A percentile compares a stretch with the other conserved stretches of the same genome.
phyloP scores from a whole-genome alignment of 768 basidiomycete species.

The Crepidotus variabilis region DNA sequence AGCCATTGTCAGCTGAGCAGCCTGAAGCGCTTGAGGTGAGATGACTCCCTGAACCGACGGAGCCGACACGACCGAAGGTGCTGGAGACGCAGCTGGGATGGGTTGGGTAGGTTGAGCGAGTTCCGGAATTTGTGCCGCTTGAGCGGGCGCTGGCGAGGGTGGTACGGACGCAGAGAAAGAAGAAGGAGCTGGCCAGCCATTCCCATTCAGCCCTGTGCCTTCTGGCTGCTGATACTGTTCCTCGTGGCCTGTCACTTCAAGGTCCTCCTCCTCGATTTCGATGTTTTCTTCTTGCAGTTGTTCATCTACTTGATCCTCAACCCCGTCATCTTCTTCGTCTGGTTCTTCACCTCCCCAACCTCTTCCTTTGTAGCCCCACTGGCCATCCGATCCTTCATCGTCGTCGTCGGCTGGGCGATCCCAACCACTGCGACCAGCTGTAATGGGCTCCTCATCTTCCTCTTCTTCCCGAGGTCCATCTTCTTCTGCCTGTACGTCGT shows the following conservation, averaged over 20 bases:
- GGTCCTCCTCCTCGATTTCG: background rate
- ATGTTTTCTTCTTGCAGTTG: background rate
- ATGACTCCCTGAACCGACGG: background rate
- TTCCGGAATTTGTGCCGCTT: too few relatives aligned
- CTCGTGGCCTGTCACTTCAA: background rate
- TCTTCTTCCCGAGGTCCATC: background rate
- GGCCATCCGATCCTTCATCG: background rate
- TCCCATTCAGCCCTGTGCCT: background rate
- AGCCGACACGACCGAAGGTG: too few relatives aligned
- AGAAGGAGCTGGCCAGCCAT: too few relatives aligned
- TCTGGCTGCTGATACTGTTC: background rate
- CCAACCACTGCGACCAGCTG: background rate
- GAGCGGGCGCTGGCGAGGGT: too few relatives aligned
- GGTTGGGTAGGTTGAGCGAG: too few relatives aligned
- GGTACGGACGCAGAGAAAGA: too few relatives aligned
- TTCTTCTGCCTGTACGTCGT: background rate
- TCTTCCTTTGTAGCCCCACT: slow-evolving; percentile 10
- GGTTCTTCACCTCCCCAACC: slow-evolving; percentile 7
- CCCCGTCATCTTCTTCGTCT: background rate
- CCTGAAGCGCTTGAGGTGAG: background rate
- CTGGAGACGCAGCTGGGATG: too few relatives aligned
- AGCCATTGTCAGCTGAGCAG: background rate
- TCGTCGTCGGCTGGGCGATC: background rate
- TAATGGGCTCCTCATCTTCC: background rate
- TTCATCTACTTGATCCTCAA: background rate